These are phyloP conservation scores for Dipteronia sinensis DNA, from an alignment of 345 rosid genomes.

Conservation along the genomic window DNA sequence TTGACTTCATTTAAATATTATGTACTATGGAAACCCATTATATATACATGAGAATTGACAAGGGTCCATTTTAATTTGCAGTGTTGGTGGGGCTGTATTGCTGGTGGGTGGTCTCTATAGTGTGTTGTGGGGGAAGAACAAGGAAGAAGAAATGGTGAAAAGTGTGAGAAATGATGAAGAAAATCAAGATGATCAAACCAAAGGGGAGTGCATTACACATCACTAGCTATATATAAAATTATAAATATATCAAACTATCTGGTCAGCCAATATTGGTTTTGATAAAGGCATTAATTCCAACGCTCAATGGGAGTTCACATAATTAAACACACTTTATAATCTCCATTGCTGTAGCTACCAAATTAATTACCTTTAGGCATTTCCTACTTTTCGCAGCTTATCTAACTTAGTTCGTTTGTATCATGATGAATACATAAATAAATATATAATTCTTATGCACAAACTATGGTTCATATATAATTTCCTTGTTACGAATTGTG, in stretches of 20 bases:
- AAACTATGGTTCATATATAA: too few species aligned
- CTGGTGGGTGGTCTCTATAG: conserved; percentile 77
- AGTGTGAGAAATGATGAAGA: conserved; percentile 27
- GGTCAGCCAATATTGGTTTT: too few species aligned
- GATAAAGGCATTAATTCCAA: not conserved
- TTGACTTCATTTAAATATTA: not conserved
- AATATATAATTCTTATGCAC: too few species aligned
- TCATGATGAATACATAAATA: too few species aligned
- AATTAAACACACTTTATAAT: not conserved
- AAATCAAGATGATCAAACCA: conserved; percentile 24
- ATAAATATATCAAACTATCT: too few species aligned
- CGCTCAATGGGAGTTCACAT: not conserved
- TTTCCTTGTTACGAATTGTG: too few species aligned
- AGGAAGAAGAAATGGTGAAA: conserved; percentile 37
- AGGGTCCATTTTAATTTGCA: conserved; percentile 29
- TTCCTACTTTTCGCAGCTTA: not conserved
- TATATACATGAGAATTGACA: not conserved
- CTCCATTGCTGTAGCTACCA: not conserved
- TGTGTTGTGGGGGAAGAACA: conserved; percentile 84
- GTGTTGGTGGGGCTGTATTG: conserved; percentile 69
- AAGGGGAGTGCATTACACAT: conserved; percentile 41
- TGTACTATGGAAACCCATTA: not conserved
- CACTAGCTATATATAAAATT: not conserved
- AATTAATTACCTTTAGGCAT: too few species aligned
- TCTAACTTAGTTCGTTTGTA: not conserved